Percentiles rank a stretch among this genome's conserved stretches.
phyloP scores from a whole-genome alignment of 495 filamentous ascomycete species.

The Daldinia loculata region DNA sequence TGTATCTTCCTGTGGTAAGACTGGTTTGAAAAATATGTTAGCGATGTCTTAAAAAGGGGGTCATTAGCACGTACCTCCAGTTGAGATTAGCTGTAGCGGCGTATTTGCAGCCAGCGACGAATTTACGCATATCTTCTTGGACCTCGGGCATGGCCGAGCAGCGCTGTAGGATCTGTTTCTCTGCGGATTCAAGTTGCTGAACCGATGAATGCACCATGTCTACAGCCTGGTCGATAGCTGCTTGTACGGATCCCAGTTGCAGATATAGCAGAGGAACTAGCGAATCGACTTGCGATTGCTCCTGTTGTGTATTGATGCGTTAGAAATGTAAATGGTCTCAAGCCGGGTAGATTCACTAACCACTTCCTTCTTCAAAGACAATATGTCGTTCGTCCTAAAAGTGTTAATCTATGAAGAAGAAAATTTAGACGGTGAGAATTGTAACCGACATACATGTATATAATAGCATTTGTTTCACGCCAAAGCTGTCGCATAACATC shows the following conservation, averaged over 20 bases:
- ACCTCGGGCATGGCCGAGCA: conserved; percentile 21
- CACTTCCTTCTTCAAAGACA: conserved; percentile 31
- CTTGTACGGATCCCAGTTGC: conserved; percentile 26
- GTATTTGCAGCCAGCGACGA: conserved; percentile 40
- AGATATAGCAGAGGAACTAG: conserved; percentile 27
- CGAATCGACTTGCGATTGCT: conserved; percentile 18
- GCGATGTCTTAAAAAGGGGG: neutral
- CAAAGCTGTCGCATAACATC: conserved; percentile 20
- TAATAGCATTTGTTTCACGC: conserved; percentile 6
- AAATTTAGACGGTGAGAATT: neutral
- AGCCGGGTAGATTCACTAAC: neutral
- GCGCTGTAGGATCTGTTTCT: conserved; percentile 14
- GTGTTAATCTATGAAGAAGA: neutral
- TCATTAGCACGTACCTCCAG: conserved; percentile 33
- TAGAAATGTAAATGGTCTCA: neutral
- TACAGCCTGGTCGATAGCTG: conserved; percentile 21
- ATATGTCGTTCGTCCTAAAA: conserved; percentile 20
- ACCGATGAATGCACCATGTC: conserved; percentile 31
- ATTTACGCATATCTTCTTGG: conserved; percentile 23
- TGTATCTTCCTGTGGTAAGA: conserved; percentile 19
- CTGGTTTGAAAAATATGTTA: conserved; percentile 5
- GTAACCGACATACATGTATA: conserved; percentile 2
- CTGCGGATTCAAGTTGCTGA: conserved; percentile 24
- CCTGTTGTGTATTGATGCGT: conserved; percentile 25
- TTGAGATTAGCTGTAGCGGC: conserved; percentile 40